Evolutionary conservation across 108 stramenopile species (phyloP), one percentile per base, ranked within the genome.

Genomic region (Chaetoceros muelleri): DNA sequence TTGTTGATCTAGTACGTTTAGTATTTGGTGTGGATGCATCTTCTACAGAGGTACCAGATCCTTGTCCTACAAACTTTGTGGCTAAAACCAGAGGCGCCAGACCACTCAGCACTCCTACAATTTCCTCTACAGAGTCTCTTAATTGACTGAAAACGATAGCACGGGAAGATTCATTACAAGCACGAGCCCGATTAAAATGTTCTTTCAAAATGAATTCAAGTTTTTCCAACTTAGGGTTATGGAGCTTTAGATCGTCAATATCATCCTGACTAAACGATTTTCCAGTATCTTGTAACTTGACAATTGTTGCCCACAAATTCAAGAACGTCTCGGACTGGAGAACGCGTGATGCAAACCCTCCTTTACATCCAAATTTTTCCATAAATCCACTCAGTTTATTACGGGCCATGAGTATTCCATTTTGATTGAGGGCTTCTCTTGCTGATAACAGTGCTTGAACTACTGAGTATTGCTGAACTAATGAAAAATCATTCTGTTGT

Each of bases 71-170:
- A 67, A 93, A 88, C 46, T 77, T 73, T 46, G 77, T 64, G 2
- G 90, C 77, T 58, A 74, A 72, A 3, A 93, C 21, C 47, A 74
- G 31, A 1, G 73, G 62, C 2, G 78, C 59, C 29, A 64, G 47
- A 1, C 67, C 45, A 0, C 48, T 30, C 2, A 94, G 57, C 59
- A 71, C 61, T 7, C 46, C 51, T 5, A 86, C 81, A 54, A 96
- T 88, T 27, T 82, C 84, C 16, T 45, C 48, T 10, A 96, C 90
- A 2, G 76, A 75, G 28, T 85, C 82, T 21, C 95, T 71, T 65
- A 75, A 83, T 27, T 92, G 80, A 1, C 86, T 73, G 72, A 96
- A 96, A 2, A 96, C 88, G 56, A 96, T 96, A 1, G 73, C 90
- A 13, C 91, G 72, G 2, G 88, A 79, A 1, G 76, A 72, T 55